Percentiles rank a stretch among this genome's conserved stretches.
These are phyloP conservation scores for Gastrodia elata DNA, from an alignment of 106 monocot species.

Conservation along the genomic window DNA sequence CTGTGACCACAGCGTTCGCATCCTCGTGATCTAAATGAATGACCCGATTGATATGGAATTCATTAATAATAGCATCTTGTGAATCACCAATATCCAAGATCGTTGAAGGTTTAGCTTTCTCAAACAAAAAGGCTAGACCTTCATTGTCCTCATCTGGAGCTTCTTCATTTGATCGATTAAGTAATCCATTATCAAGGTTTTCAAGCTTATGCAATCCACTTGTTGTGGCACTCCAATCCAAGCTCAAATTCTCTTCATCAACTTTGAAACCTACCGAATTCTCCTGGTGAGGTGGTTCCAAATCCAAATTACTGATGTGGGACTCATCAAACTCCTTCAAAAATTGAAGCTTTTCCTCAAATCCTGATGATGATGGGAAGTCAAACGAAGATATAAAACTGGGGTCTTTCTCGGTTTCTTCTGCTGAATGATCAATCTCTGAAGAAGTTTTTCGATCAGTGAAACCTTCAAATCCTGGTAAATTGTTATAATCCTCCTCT, in stretches of 20 bases:
- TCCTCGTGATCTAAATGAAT: constrained; percentile 25
- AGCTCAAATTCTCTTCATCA: constrained; percentile 19
- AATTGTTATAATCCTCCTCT: background rate
- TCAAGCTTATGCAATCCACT: constrained; percentile 2
- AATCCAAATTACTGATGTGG: constrained; percentile 17
- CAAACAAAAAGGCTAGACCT: background rate
- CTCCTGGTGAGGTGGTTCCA: constrained; percentile 37
- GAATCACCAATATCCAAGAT: constrained; percentile 5
- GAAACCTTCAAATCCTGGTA: constrained; percentile 6
- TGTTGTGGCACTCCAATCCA: background rate
- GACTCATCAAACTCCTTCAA: constrained; percentile 12
- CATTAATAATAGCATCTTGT: constrained; percentile 3
- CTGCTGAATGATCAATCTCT: constrained; percentile 1
- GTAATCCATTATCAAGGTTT: background rate
- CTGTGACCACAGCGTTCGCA: constrained; percentile 15
- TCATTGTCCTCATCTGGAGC: background rate
- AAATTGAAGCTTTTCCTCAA: background rate
- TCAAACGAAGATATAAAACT: constrained; percentile 1
- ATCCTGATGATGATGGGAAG: constrained; percentile 4
- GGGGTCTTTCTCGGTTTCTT: background rate
- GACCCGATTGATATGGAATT: constrained; percentile 7
- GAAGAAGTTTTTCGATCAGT: background rate
- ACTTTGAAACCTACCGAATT: constrained; percentile 13
- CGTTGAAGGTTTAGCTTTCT: constrained; percentile 4
- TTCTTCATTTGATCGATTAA: constrained; percentile 6